phyloP scores from a whole-genome alignment of 2,329 filamentous ascomycete genomes.

The Neospermospora avenae region DNA sequence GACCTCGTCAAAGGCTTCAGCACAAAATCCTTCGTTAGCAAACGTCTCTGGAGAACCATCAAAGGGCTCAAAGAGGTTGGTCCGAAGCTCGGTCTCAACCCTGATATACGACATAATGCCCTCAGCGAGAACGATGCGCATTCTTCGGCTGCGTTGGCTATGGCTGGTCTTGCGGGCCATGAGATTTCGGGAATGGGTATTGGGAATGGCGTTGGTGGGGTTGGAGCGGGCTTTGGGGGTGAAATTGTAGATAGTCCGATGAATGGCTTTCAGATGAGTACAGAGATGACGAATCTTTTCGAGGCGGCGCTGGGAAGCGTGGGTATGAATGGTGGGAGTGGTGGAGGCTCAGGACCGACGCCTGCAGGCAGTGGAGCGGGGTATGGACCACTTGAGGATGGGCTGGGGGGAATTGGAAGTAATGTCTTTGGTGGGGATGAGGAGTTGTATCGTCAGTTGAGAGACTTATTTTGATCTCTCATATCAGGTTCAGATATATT shows the following conservation, averaged over 20 bases:
- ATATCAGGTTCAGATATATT: no score
- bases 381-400: constrained; percentile 17
- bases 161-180: constrained; percentile 50
- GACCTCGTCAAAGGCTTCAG: constrained; percentile 72
- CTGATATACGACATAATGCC: constrained; percentile 6
- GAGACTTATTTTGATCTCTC: constrained; percentile 30
- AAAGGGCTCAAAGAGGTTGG: constrained; percentile 67
- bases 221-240: constrained; percentile 10
- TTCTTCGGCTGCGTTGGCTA: constrained; percentile 50
- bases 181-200: constrained; percentile 31
- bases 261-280: constrained; percentile 37
- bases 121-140: constrained; percentile 44
- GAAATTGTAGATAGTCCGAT: constrained; percentile 27
- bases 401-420: constrained; percentile 25
- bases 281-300: constrained; percentile 37
- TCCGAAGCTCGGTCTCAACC: constrained; percentile 55
- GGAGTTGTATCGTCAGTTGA: constrained; percentile 35
- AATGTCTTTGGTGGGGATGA: constrained; percentile 35
- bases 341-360: constrained; percentile 14
- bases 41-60: constrained; percentile 68
- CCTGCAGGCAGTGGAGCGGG: constrained; percentile 11
- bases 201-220: constrained; percentile 3
- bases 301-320: constrained; percentile 34
- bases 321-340: constrained; percentile 23
- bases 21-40: constrained; percentile 67